Base-by-base conservation (phyloP, 2,329 filamentous ascomycete species). In the Calonectria pseudoturangicola region DNA sequence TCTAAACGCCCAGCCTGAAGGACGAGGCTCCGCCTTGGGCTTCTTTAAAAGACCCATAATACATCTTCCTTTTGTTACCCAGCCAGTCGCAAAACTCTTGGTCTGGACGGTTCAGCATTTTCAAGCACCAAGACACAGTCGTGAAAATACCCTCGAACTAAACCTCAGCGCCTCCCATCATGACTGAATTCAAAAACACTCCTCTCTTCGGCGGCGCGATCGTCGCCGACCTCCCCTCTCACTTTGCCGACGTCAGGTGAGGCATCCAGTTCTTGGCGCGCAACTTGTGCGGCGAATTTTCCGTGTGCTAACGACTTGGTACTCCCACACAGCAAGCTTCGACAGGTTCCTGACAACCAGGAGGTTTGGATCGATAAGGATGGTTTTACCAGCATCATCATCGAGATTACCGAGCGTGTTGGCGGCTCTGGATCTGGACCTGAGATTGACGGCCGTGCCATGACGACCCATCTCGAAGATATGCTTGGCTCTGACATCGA, bases 381-480 rank as follows among this genome's bases (percentile, higher is more conserved):
- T 74, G 95, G 95, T 63, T 96, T 96, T 83, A 95, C 94, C 3
- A 95, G 91, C 85, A 92, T 98, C 82, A 96, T 98, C 79, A 90
- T 98, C 84, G 96, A 98, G 80, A 95, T 98, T 80, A 93, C 94
- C 68, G 93, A 98, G 86, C 93, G 94, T 69, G 93, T 98, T 27
- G 90, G 91, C 72, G 82, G 84, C 16, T 80, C 90, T 5, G 87
- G 88, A 36, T 86, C 85, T 50, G 85, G 87, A 2, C 87, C 91
- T 21, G 89, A 92, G 79, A 90, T 90, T 43, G 92, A 96, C 79
- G 93, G 93, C 69, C 90, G 89, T 54, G 95, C 95, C 27, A 86
- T 93, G 80, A 91, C 92, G 3, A 90, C 89, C 13, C 93, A 94
- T 79, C 87, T 94, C 0, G 89, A 93, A 79, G 93, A 95, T 51